These are phyloP conservation scores for Rhodotorula toruloides DNA, from an alignment of 768 basidiomycete species.

Conservation along the genomic window DNA sequence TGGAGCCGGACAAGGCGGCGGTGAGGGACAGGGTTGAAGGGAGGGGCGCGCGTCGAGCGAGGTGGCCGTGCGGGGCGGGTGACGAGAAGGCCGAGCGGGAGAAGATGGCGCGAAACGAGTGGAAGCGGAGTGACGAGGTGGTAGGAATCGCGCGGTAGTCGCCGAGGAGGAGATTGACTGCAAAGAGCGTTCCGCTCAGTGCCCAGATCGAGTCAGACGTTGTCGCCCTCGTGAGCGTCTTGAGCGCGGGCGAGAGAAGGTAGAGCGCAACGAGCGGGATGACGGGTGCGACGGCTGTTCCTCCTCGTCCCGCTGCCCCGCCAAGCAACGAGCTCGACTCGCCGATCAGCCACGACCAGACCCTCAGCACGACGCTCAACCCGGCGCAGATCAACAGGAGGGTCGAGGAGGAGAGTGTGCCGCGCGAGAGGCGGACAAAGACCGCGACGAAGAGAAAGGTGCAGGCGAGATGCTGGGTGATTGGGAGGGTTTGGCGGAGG, in stretches of 20 bases:
- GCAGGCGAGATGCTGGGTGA: slow-evolving; percentile 77
- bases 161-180: slow-evolving; percentile 72
- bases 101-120: background rate
- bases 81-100: background rate
- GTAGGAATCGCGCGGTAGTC: slow-evolving; percentile 59
- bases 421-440: slow-evolving; percentile 66
- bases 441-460: slow-evolving; percentile 75
- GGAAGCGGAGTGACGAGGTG: background rate
- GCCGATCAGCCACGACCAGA: slow-evolving; percentile 21
- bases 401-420: slow-evolving; percentile 61
- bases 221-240: slow-evolving; percentile 87
- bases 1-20: slow-evolving; percentile 83
- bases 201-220: slow-evolving; percentile 98
- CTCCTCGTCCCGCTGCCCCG: slow-evolving; percentile 45
- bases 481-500: slow-evolving; percentile 48
- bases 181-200: slow-evolving; percentile 67
- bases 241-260: slow-evolving; percentile 81
- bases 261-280: slow-evolving; percentile 83
- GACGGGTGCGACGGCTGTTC: slow-evolving; percentile 46
- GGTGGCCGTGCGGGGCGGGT: background rate
- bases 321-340: background rate
- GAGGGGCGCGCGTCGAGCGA: slow-evolving; percentile 13
- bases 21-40: slow-evolving; percentile 47
- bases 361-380: slow-evolving; percentile 52
- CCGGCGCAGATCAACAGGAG: slow-evolving; percentile 62